Evolutionary conservation across 441 rosid genomes (phyloP).

Genomic region (Geranium incanum): DNA sequence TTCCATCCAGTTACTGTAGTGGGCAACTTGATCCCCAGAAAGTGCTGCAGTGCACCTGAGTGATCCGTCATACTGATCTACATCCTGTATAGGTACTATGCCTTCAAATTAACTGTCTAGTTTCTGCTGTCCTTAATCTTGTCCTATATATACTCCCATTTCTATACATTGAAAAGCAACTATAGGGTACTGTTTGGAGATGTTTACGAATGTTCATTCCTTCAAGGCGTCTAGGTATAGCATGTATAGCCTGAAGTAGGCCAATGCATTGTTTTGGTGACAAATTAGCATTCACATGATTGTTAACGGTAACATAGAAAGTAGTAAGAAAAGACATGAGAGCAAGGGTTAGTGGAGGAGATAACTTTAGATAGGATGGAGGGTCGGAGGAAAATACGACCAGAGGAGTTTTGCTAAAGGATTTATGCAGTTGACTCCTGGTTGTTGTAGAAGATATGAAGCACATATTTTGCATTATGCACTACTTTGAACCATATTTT

Average conservation of each 20-base stretch:
- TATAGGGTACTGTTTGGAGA: background rate
- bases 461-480: background rate
- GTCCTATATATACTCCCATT: too few relatives aligned
- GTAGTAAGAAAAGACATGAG: background rate
- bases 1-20: conserved; percentile 85
- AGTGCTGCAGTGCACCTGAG: conserved; percentile 49
- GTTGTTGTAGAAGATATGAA: background rate
- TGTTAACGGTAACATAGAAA: background rate
- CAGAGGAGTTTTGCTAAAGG: background rate
- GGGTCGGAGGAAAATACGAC: background rate
- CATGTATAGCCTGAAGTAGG: background rate
- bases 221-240: background rate
- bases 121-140: background rate
- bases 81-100: conserved; percentile 29
- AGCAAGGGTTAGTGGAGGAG: background rate
- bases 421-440: background rate
- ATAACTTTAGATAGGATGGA: background rate
- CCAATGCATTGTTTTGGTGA: background rate
- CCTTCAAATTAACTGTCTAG: background rate
- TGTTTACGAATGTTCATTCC: background rate
- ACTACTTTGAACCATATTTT: too few relatives aligned
- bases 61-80: conserved; percentile 5
- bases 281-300: background rate
- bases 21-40: conserved; percentile 82
- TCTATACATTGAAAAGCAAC: background rate